A percentile compares a stretch with the other conserved stretches of the same genome.
phyloP scores from a whole-genome alignment of 73 alveolate species.

The Blepharisma japonicum region DNA sequence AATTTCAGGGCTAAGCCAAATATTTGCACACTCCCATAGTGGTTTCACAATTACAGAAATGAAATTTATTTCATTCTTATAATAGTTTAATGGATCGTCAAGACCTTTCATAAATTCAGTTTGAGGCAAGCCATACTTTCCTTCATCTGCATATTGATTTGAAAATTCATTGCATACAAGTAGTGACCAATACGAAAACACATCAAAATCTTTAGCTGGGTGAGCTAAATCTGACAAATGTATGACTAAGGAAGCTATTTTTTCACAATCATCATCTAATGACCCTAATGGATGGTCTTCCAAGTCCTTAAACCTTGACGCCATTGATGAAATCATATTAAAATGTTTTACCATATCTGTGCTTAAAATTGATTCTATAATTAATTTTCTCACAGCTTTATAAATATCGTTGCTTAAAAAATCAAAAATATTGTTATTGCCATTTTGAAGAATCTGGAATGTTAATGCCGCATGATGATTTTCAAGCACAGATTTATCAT shows the following conservation, averaged over 20 bases:
- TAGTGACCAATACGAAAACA: constrained; percentile 57
- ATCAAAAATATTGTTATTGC: constrained; percentile 40
- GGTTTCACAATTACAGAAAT: constrained; percentile 40
- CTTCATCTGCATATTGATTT: constrained; percentile 34
- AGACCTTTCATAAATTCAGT: constrained; percentile 40
- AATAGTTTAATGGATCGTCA: constrained; percentile 19
- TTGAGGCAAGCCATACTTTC: not conserved
- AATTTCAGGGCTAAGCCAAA: not conserved
- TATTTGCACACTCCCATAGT: constrained; percentile 31
- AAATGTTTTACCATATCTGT: constrained; percentile 89
- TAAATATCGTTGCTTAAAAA: constrained; percentile 36
- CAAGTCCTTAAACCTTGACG: constrained; percentile 24
- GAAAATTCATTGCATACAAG: constrained; percentile 55
- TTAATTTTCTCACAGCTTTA: constrained; percentile 65
- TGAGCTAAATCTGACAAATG: constrained; percentile 72
- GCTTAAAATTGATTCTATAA: constrained; percentile 73
- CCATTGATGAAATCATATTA: constrained; percentile 33
- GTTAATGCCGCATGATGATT: constrained; percentile 74
- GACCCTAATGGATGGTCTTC: not conserved
- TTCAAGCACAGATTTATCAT: constrained; percentile 84
- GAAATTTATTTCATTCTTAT: constrained; percentile 37
- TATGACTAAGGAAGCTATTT: constrained; percentile 17
- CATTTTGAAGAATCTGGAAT: constrained; percentile 52
- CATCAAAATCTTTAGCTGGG: constrained; percentile 56
- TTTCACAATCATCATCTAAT: constrained; percentile 9